Evolutionary conservation across 2,329 filamentous ascomycete species (phyloP).

Genomic region (Fusarium sterilihyphosum): DNA sequence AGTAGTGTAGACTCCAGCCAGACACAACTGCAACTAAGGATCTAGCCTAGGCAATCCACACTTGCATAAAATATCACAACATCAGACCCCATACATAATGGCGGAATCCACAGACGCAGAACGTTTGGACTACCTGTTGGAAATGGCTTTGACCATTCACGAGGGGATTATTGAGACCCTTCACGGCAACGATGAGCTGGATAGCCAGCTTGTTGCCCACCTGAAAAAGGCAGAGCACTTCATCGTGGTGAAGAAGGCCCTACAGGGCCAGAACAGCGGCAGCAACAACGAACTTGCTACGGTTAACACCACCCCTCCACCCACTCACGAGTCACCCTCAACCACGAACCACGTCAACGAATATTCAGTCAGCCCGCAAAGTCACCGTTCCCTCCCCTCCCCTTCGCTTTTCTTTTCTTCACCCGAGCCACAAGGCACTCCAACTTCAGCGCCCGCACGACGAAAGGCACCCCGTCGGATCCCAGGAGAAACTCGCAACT

Average conservation of each 20-base stretch:
- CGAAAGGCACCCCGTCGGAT: not conserved
- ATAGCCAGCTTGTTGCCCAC: not conserved
- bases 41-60: no score
- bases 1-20: no score
- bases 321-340: fast-evolving
- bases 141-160: not conserved
- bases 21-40: not conserved
- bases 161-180: not conserved
- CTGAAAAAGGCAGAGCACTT: not conserved
- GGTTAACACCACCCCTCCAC: not conserved
- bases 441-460: not conserved
- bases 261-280: not conserved
- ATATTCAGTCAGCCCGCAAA: not conserved
- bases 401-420: not conserved
- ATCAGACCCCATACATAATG: fast-evolving
- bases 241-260: not conserved
- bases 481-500: not conserved
- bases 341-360: fast-evolving
- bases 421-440: not conserved
- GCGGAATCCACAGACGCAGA: not conserved
- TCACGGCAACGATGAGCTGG: not conserved
- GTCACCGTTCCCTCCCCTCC: fast-evolving
- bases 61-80: not conserved
- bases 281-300: no score
- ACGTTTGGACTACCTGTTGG: not conserved